Percentiles rank a stretch among this genome's conserved stretches.
Conservation (phyloP, 2,329 filamentous ascomycete species). For the Claviceps capensis region DNA sequence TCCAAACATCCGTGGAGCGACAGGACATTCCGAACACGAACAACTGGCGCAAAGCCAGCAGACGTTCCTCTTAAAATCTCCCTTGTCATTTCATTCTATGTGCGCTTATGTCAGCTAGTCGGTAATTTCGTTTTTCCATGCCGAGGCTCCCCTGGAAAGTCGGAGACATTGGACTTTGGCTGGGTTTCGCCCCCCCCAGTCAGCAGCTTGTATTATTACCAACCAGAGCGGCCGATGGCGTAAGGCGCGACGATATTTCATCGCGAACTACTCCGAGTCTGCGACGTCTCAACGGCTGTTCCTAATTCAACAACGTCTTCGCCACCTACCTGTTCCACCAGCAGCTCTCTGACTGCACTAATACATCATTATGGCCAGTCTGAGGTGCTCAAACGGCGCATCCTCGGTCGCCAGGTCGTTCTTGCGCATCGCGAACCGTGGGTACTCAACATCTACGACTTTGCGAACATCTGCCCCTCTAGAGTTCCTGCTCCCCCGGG, state of each 20-base stretch:
- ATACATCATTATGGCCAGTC: constrained; percentile 15
- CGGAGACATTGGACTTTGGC: neutral
- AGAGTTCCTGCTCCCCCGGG: constrained; percentile 27
- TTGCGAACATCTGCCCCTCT: constrained; percentile 16
- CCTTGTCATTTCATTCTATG: constrained; percentile 1
- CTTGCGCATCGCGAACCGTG: constrained; percentile 26
- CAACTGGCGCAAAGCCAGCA: neutral
- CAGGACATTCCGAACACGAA: neutral
- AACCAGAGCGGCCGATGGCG: neutral
- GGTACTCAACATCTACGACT: constrained; percentile 15
- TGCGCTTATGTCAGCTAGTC: constrained; percentile 7
- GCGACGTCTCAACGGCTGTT: neutral
- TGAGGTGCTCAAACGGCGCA: constrained; percentile 24
- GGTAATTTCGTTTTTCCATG: constrained; percentile 1
- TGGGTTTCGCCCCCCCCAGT: neutral
- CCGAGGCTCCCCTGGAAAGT: neutral
- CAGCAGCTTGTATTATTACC: neutral
- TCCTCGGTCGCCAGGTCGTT: constrained; percentile 27
- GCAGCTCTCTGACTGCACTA: neutral
- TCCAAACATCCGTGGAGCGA: neutral
- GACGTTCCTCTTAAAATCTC: no score
- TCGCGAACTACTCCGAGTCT: constrained; percentile 2
- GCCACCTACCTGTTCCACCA: neutral
- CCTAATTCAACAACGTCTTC: neutral
- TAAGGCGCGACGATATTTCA: constrained; percentile 4